Percentiles rank a stretch among this genome's conserved stretches.
Evolutionary conservation across 2,329 filamentous ascomycete species (phyloP).

Genomic region (Arthrobotrys entomopaga): DNA sequence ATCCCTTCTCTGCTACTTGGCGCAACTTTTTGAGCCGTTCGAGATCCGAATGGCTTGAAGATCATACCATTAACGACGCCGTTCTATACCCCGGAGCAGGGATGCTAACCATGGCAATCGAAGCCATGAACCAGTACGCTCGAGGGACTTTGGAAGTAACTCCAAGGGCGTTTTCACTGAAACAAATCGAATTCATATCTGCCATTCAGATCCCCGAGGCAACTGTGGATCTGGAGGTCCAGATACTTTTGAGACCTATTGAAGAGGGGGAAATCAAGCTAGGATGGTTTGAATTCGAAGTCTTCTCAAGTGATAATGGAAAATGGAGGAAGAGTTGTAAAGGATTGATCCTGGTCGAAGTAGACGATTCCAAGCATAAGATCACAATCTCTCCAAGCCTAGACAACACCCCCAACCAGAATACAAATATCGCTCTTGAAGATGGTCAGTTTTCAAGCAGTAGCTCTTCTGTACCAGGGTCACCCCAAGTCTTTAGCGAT

Average conservation of each 20-base stretch:
- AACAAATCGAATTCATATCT: constrained; percentile 35
- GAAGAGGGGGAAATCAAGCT: constrained; percentile 8
- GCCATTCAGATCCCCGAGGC: constrained; percentile 25
- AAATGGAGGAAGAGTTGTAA: constrained; percentile 40
- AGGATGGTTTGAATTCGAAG: constrained; percentile 38
- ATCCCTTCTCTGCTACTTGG: constrained; percentile 31
- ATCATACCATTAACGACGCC: constrained; percentile 31
- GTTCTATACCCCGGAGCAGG: constrained; percentile 36
- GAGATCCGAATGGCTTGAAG: constrained; percentile 29
- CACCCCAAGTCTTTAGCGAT: constrained; percentile 1
- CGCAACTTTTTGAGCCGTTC: constrained; percentile 29
- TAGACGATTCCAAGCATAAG: neutral
- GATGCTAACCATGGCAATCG: constrained; percentile 40
- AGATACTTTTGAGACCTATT: constrained; percentile 11
- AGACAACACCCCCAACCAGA: neutral
- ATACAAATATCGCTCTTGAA: neutral
- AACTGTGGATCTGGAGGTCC: constrained; percentile 8
- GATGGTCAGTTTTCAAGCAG: neutral
- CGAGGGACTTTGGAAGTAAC: neutral
- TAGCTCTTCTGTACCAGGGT: neutral
- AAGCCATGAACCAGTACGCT: constrained; percentile 44
- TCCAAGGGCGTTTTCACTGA: constrained; percentile 19
- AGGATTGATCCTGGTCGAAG: constrained; percentile 12
- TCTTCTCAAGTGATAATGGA: constrained; percentile 9
- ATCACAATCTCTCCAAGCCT: neutral